These are phyloP conservation scores for Marasmius sp. DNA, from an alignment of 1,284 basidiomycete genomes.

Conservation along the genomic window DNA sequence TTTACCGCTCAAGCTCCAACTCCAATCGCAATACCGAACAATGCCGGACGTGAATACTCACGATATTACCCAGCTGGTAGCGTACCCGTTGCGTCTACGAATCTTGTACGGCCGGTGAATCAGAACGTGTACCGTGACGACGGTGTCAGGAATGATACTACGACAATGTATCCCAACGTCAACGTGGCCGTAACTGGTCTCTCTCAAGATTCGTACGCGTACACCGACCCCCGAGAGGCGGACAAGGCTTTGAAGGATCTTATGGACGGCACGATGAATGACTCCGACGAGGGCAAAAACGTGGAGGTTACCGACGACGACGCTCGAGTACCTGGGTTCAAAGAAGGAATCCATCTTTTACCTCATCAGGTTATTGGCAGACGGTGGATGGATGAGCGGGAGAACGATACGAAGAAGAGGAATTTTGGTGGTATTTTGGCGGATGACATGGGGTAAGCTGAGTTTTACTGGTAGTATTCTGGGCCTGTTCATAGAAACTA, in stretches of 20 bases:
- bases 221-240: slow-evolving; percentile 44
- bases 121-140: no score
- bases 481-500: neutral
- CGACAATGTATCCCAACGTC: no score
- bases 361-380: slow-evolving; percentile 88
- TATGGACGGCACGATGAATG: slow-evolving; percentile 52
- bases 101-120: no score
- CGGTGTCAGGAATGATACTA: no score
- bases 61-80: no score
- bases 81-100: no score
- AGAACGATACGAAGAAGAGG: slow-evolving; percentile 59
- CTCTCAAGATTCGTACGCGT: slow-evolving; percentile 24
- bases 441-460: slow-evolving; percentile 81
- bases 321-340: slow-evolving; percentile 72
- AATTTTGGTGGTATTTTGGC: slow-evolving; percentile 87
- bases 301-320: slow-evolving; percentile 63
- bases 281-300: slow-evolving; percentile 40
- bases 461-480: slow-evolving; percentile 14
- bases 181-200: slow-evolving; percentile 24
- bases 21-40: no score
- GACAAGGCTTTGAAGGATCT: slow-evolving; percentile 67
- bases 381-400: slow-evolving; percentile 86
- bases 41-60: no score
- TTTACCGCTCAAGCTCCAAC: no score
- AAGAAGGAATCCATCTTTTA: slow-evolving; percentile 66